Base-by-base conservation (phyloP, 2,329 filamentous ascomycete species). In the Exophiala xenobiotica region DNA sequence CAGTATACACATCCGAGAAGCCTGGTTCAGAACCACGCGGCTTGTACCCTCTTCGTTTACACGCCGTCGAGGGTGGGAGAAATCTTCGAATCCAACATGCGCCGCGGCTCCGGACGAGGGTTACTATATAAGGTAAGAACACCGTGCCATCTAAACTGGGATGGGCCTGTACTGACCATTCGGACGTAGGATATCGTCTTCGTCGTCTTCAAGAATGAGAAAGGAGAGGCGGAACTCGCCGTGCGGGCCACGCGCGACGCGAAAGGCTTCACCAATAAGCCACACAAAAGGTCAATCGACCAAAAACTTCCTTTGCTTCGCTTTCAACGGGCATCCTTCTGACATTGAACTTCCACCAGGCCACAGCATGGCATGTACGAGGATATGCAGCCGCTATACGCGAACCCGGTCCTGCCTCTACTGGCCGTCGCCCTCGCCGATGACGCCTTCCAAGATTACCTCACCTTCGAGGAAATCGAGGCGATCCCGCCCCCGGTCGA, bases 301-400 rank as follows among this genome's bases (percentile, higher is more conserved):
- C 37, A 20, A 41, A 49, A 49, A 41, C 26, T 47, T 41, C 35
- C 8, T 14, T 26, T 37, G 37, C 47, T 45, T 29, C 19, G 18
- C 24, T 50, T 45, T 22, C 7, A 44, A 50, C n/a, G 40, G 20
- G 39, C 37, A 24, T 50, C 26, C 39, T 44, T 24, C 47, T 50
- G 24, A 50, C 22, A 44, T 33, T 50, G 24, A 44, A 24, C 39
- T 46, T 52, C 43, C 41, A 42, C 46, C 46, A 61, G 58, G 38
- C 52, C 43, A 53, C 38, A 62, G 29, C 44, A 62, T 55, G 37
- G 39, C 33, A 57, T 62, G 31, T 62, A 61, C 54, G 49, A 62
- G 50, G 50, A 61, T 52, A 61, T 57, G 35, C 16, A 62, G 43
- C 51, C 42, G 27, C 57, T 61, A n/a, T n/a, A n/a, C n/a, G n/a